Base-by-base conservation (phyloP, 345 rosid genomes). In the Populus alba region DNA sequence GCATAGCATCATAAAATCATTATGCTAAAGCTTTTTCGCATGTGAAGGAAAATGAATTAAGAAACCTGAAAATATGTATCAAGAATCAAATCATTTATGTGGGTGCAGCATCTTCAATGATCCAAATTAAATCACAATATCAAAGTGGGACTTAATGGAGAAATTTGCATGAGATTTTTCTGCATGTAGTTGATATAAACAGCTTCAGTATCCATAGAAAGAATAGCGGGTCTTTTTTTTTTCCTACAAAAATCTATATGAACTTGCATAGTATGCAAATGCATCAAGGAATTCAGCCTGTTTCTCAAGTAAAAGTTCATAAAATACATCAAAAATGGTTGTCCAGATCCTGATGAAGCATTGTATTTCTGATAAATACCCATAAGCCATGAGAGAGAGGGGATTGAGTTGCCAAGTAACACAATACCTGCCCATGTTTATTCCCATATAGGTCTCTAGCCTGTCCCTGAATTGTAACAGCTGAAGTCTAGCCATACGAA, bases 391-490 rank as follows among this genome's bases (percentile, higher is more conserved):
- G 29, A 59, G 6, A 25, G 13, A 59, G 27, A 59, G 25, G 25
- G 63, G 63, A 22, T 71, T 25, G 35, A n/a, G 37, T 55, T 55
- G 67, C 37, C 27, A 51, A 20, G 62, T 51, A 83, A 68, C 66
- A 77, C 59, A 62, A 76, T 92, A 92, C 99, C 99, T 94, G 90
- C 99, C 97, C 99, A 94, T 94, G 90, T 91, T 96, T 84, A 96
- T 90, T 74, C 99, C 99, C 86, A 92, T 78, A 86, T 81, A 96
- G 59, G 98, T 92, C 90, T 96, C 99, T 75, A 96, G 84, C 79
- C 93, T 86, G 83, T 96, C 99, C 83, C 81, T 82, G 78, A 88
- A 96, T 79, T 92, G 98, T 84, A 91, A 81, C 67, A 96, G 77
- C 85, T 90, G 91, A 80, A 96, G 95, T 87, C 99, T 94, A 75